Evolutionary conservation across 169 alveolate species (phyloP).

Genomic region (Babesia bovis): DNA sequence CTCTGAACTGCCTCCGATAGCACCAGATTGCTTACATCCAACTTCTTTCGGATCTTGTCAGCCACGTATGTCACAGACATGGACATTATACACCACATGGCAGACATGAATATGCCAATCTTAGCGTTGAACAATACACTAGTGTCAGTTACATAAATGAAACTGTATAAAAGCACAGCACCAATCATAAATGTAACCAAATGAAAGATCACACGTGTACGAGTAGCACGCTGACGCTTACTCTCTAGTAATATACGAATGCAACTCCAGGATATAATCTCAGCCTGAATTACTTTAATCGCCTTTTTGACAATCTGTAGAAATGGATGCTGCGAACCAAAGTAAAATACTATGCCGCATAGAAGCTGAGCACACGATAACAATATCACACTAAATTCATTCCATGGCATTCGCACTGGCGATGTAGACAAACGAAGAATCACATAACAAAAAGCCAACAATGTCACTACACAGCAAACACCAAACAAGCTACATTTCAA

Average conservation of each 20-base stretch:
- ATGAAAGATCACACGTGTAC: constrained; percentile 15
- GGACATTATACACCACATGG: constrained; percentile 63
- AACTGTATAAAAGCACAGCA: constrained; percentile 20
- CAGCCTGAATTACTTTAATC: constrained; percentile 62
- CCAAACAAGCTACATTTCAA: constrained; percentile 43
- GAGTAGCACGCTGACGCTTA: neutral
- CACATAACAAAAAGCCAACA: constrained; percentile 45
- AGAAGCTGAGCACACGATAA: constrained; percentile 56
- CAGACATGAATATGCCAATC: constrained; percentile 47
- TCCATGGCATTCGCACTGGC: constrained; percentile 52
- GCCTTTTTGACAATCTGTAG: constrained; percentile 60
- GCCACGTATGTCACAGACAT: constrained; percentile 46
- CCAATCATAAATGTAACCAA: constrained; percentile 9
- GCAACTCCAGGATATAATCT: constrained; percentile 66
- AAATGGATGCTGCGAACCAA: constrained; percentile 46
- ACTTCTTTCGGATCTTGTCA: constrained; percentile 29
- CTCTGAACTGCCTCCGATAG: constrained; percentile 11
- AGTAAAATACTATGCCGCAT: constrained; percentile 46
- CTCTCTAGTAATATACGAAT: constrained; percentile 25
- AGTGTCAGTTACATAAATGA: constrained; percentile 1
- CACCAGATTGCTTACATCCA: constrained; percentile 20
- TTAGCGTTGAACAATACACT: constrained; percentile 44
- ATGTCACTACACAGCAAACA: constrained; percentile 45
- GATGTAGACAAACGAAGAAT: constrained; percentile 29
- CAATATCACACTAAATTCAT: constrained; percentile 39